Evolutionary conservation across 768 basidiomycete genomes (phyloP).

Genomic region (Phlebiopsis gigantea): DNA sequence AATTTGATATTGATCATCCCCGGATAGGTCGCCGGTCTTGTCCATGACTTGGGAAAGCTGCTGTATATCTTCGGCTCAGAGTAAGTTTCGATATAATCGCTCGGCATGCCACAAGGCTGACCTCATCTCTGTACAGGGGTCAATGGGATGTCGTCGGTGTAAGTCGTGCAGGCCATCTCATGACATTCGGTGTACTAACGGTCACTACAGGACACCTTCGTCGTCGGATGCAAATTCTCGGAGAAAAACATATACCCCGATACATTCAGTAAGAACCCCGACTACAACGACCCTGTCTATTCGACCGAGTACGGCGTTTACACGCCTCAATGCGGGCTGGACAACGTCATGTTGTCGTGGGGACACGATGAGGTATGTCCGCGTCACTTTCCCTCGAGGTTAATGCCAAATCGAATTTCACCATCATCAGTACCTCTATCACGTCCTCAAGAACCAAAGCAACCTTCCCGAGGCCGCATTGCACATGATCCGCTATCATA

Average conservation of each 20-base stretch:
- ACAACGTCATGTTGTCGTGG: constrained; percentile 86
- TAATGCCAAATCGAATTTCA: not conserved
- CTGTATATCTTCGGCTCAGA: constrained; percentile 78
- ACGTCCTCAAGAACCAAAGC: constrained; percentile 79
- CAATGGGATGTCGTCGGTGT: constrained; percentile 96
- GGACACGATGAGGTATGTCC: constrained; percentile 80
- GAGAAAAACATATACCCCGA: constrained; percentile 80
- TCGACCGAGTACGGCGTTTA: constrained; percentile 74
- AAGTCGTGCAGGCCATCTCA: constrained; percentile 22
- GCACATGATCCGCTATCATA: constrained; percentile 92
- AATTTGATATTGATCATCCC: constrained; percentile 16
- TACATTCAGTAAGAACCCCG: constrained; percentile 72
- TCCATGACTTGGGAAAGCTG: constrained; percentile 89
- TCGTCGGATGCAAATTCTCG: constrained; percentile 83
- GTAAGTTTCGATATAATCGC: constrained; percentile 16
- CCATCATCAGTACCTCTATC: constrained; percentile 64
- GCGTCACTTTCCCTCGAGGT: constrained; percentile 8
- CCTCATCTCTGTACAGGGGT: constrained; percentile 35
- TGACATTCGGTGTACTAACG: not conserved
- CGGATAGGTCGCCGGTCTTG: constrained; percentile 62
- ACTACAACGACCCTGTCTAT: constrained; percentile 57
- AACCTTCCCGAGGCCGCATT: constrained; percentile 76
- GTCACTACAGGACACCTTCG: constrained; percentile 52
- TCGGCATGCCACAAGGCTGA: not conserved
- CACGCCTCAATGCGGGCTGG: constrained; percentile 71